Conservation (phyloP, 305 asterid genomes). For the Caryopteris hybrid region DNA sequence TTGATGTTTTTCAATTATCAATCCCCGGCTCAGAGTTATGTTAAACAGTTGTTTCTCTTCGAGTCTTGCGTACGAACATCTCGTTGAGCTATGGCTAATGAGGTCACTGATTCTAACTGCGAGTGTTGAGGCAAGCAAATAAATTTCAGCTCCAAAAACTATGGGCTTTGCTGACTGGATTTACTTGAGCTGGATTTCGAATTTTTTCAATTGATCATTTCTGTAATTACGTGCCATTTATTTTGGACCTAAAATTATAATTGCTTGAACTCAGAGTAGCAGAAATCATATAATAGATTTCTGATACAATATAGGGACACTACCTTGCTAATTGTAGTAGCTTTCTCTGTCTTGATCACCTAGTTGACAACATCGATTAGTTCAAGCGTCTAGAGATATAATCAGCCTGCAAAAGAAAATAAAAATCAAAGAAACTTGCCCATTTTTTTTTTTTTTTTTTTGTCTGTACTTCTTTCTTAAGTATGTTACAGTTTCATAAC, state of each 20-base stretch:
- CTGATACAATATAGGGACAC: neutral
- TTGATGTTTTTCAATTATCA: neutral
- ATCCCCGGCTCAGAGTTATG: neutral
- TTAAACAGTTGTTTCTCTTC: neutral
- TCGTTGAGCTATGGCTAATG: neutral
- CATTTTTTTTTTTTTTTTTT: too few relatives aligned
- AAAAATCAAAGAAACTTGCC: too few relatives aligned
- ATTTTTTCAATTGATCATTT: neutral
- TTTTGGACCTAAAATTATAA: neutral
- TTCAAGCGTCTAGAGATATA: neutral
- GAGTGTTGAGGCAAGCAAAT: too few relatives aligned
- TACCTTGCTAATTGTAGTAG: neutral
- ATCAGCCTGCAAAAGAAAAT: slow-evolving; percentile 14
- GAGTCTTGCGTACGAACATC: neutral
- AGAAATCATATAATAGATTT: neutral
- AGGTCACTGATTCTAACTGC: too few relatives aligned
- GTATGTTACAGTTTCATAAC: neutral
- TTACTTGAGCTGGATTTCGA: neutral
- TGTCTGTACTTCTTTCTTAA: neutral
- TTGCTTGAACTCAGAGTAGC: neutral
- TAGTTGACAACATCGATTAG: neutral
- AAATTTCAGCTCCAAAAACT: too few relatives aligned
- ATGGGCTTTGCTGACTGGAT: too few relatives aligned
- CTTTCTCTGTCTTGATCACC: neutral
- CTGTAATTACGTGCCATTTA: neutral